Evolutionary conservation across 352 stramenopile genomes (phyloP).

Genomic region (Phytophthora brassicae): DNA sequence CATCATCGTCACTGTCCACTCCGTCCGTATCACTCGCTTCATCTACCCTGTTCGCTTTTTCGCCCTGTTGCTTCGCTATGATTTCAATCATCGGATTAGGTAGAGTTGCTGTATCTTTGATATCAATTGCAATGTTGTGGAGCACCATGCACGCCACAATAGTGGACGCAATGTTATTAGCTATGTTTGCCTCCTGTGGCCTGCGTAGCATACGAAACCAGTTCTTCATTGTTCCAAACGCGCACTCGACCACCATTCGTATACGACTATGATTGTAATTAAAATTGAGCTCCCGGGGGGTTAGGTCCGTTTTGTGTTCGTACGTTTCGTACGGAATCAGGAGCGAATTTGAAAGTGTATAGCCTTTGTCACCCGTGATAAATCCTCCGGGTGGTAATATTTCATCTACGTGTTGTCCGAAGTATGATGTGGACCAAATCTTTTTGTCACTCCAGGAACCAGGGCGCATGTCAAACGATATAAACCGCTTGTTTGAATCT

Average conservation of each 20-base stretch:
- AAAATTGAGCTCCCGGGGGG: neutral
- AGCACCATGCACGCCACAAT: conserved; percentile 1
- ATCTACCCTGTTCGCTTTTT: no score
- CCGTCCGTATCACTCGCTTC: neutral
- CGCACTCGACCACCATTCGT: neutral
- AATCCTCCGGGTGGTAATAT: neutral
- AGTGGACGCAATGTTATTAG: no score
- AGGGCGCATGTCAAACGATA: neutral
- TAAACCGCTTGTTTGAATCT: neutral
- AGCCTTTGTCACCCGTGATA: neutral
- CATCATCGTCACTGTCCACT: neutral
- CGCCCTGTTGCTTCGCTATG: no score
- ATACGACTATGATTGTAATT: conserved; percentile 5
- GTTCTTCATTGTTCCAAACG: neutral
- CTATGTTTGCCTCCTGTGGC: conserved; percentile 1
- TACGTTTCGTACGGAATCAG: conserved; percentile 1
- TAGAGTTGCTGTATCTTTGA: neutral
- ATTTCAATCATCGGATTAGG: no score
- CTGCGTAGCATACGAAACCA: conserved; percentile 1
- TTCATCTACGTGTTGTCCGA: neutral
- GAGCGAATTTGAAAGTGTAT: neutral
- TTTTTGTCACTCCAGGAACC: conserved; percentile 12
- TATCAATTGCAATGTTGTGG: neutral
- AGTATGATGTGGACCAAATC: conserved; percentile 2
- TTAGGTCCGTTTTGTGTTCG: neutral